Evolutionary conservation across 1,139 yeast species (phyloP).

Genomic region (Chernovozyma sophiae-reginae): DNA sequence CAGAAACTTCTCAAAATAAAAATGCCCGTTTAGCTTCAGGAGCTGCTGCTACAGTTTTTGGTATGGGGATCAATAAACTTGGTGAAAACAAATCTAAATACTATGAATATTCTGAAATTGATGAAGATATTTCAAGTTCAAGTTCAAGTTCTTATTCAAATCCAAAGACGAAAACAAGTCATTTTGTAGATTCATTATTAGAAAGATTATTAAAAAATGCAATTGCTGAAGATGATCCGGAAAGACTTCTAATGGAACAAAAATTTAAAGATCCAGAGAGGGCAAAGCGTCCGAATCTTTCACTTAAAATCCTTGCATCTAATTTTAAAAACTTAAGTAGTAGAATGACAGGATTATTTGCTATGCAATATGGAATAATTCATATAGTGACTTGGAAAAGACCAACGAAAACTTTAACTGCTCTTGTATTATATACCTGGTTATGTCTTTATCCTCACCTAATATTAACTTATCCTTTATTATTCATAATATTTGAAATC

Average conservation of each 20-base stretch:
- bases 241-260: conserved; percentile 39
- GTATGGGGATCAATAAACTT: conserved; percentile 1
- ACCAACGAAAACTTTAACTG: conserved; percentile 54
- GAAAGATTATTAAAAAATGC: conserved; percentile 49
- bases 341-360: conserved; percentile 50
- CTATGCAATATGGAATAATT: conserved; percentile 51
- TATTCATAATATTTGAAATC: conserved; percentile 52
- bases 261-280: conserved; percentile 45
- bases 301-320: conserved; percentile 43
- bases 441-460: conserved; percentile 69
- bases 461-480: conserved; percentile 59
- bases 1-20: not conserved
- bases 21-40: conserved; percentile 3
- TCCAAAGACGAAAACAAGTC: conserved; percentile 14
- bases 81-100: not conserved
- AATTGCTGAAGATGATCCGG: conserved; percentile 45
- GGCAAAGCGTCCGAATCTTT: conserved; percentile 43
- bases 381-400: conserved; percentile 60
- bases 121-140: too few relatives aligned
- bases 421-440: conserved; percentile 51
- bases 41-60: conserved; percentile 5
- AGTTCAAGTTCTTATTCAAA: not conserved
- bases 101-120: too few relatives aligned
- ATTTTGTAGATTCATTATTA: conserved; percentile 56
- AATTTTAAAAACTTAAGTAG: conserved; percentile 52